These are phyloP conservation scores for Leptomonas seymouri DNA, from an alignment of 208 protist genomes.

Conservation along the genomic window DNA sequence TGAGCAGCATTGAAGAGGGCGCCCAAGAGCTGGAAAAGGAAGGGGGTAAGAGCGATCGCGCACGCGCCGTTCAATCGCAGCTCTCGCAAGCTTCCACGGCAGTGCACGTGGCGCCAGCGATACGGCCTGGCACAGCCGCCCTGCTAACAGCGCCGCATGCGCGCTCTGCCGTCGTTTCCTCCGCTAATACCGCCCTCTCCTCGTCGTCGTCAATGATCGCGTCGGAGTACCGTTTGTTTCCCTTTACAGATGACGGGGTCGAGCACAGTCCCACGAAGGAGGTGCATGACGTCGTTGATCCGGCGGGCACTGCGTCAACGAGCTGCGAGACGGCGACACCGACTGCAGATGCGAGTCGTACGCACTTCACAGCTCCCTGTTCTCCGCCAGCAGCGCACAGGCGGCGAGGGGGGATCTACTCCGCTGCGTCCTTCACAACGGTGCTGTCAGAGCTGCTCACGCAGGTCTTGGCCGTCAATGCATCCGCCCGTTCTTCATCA, in stretches of 20 bases:
- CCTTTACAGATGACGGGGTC: background rate
- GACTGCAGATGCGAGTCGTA: too few species aligned
- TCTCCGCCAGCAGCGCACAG: background rate
- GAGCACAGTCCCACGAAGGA: background rate
- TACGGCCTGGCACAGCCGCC: too few species aligned
- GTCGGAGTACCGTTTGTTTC: conserved; percentile 13
- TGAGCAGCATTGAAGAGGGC: background rate
- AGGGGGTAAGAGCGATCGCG: background rate
- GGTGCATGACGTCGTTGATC: background rate
- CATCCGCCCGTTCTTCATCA: background rate
- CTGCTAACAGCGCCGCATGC: background rate
- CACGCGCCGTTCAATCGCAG: background rate
- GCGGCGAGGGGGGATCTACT: conserved; percentile 18
- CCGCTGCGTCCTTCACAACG: conserved; percentile 23
- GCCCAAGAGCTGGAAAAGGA: background rate
- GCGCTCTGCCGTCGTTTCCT: background rate
- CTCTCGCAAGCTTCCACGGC: background rate
- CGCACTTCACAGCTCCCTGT: background rate
- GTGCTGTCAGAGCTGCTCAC: conserved; percentile 12
- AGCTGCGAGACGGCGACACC: background rate
- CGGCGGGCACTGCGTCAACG: background rate
- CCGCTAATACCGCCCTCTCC: background rate
- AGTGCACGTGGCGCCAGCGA: background rate
- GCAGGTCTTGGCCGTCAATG: background rate
- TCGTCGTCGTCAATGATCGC: conserved; percentile 13